Evolutionary conservation across 768 basidiomycete species (phyloP).

Genomic region (Pholiota microspora): DNA sequence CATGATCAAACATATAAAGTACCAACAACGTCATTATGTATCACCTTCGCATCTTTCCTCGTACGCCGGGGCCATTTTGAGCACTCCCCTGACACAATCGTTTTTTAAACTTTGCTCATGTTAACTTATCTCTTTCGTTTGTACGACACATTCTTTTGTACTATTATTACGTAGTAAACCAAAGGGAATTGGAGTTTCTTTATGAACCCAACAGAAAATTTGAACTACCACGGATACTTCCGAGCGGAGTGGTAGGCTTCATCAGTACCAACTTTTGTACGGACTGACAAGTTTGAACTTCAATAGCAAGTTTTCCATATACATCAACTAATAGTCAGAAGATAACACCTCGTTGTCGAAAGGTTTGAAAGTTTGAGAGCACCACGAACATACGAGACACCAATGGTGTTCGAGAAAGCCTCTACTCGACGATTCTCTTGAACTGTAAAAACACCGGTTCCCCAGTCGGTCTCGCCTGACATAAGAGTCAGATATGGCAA

Average conservation of each 20-base stretch:
- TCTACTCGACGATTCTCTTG: constrained; percentile 3
- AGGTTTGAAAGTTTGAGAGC: too few relatives aligned
- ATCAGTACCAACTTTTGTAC: too few relatives aligned
- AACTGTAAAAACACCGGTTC: constrained; percentile 2
- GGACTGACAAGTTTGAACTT: too few relatives aligned
- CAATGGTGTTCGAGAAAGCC: too few relatives aligned
- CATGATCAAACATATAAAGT: background rate
- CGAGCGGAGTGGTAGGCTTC: too few relatives aligned
- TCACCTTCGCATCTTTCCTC: constrained; percentile 17
- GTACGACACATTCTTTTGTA: constrained; percentile 6
- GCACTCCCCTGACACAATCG: constrained; percentile 13
- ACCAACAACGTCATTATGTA: constrained; percentile 12
- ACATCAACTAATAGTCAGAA: too few relatives aligned
- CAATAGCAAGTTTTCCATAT: too few relatives aligned
- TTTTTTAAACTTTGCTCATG: constrained; percentile 8
- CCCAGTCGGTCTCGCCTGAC: constrained; percentile 2
- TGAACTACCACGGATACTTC: too few relatives aligned
- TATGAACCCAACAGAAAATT: too few relatives aligned
- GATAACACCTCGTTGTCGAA: too few relatives aligned
- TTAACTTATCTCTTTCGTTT: constrained; percentile 9
- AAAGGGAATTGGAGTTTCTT: constrained; percentile 1
- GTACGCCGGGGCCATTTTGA: constrained; percentile 9
- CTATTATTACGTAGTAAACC: constrained; percentile 1
- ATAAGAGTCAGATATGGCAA: background rate
- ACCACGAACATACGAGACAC: too few relatives aligned